Conservation (phyloP, 345 rosid species). For the Eucalyptus pauciflora region DNA sequence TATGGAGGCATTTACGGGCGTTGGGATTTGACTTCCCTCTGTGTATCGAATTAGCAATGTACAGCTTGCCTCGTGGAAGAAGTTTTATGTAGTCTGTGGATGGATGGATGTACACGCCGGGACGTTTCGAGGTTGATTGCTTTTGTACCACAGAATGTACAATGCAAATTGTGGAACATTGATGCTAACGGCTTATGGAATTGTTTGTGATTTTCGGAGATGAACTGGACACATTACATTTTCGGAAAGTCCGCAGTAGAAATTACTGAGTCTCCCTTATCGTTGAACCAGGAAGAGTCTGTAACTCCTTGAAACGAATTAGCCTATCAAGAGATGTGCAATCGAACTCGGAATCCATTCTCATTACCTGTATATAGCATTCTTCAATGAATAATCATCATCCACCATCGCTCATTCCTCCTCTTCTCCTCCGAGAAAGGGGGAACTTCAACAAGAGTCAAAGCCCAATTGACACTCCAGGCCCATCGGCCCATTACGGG, state of each 20-base stretch:
- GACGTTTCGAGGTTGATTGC: neutral
- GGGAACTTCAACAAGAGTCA: no score
- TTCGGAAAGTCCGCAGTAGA: neutral
- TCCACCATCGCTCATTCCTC: fast-evolving
- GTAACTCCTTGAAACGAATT: neutral
- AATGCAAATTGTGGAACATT: neutral
- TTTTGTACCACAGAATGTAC: neutral
- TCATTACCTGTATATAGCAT: neutral
- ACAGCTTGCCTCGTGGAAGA: neutral
- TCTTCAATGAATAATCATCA: neutral
- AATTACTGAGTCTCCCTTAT: neutral
- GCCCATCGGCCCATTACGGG: neutral
- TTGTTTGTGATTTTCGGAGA: neutral
- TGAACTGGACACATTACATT: neutral
- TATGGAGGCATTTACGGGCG: neutral
- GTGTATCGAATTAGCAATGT: neutral
- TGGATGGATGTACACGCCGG: neutral
- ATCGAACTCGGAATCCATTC: neutral
- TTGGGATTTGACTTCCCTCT: neutral
- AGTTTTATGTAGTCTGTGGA: neutral
- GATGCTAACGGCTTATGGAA: neutral
- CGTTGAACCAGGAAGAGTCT: neutral
- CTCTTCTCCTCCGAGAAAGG: neutral
- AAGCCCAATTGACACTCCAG: neutral
- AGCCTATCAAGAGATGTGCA: neutral